Evolutionary conservation across 192 early-diverging fungal species (phyloP), one percentile per base, ranked within the genome.

Genomic region (Pilobolus umbonatus): DNA sequence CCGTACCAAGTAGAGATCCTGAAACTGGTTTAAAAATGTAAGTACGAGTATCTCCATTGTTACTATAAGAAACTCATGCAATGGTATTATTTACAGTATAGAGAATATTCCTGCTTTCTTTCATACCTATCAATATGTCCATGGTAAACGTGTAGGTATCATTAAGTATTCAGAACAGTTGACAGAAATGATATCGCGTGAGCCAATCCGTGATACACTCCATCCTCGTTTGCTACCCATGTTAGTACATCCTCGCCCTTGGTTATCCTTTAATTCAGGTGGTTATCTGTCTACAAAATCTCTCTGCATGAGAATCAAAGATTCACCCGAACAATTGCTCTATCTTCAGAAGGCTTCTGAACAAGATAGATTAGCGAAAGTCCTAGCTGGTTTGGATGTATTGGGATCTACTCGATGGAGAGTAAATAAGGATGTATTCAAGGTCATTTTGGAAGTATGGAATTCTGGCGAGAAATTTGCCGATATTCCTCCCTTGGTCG

Each of bases 181-280:
- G 40, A 73, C 83, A 4, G 84, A 93, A 52, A 66, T 90, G 46
- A 71, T 96, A 17, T 68, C 81, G 25, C 65, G 54, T 19, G 80
- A 85, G 32, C 75, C 80, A 14, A 61, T 88, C 17, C 69, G 75
- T 10, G 77, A 75, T 19, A 73, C 75, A 9, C 66, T 93, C 12
- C 81, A 82, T 38, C 87, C 93, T 1, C 83, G 87, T 28, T 70
- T 87, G n/a, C 73, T 98, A 19, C 95, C 95, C 22, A 98, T 98
- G 95, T 62, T 98, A 22, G 87, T 98, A 10, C 84, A 82, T 26
- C 95, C 95, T 49, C 84, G 84, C 0, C 92, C 93, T 8, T 98
- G 95, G 96, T 65, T 96, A 34, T 83, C 87, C 1, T 88, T 77
- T 61, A 86, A 88, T 31, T 78, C 83, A 22, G 93, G 96, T 32